These are phyloP conservation scores for Petrea volubilis DNA, from an alignment of 257 asterid species.

Conservation along the genomic window DNA sequence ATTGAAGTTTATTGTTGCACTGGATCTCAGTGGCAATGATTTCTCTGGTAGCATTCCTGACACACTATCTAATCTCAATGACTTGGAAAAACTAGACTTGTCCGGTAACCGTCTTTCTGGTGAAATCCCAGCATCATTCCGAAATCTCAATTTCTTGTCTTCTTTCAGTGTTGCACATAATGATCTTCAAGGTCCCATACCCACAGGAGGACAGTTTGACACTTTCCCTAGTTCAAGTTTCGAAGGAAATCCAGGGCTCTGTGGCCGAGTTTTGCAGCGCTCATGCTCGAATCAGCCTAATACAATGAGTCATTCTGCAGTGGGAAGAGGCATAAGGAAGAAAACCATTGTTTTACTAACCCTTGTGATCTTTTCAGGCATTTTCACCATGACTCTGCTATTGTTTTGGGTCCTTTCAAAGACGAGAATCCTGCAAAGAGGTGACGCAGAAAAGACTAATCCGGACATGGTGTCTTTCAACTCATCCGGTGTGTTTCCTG, in stretches of 20 bases:
- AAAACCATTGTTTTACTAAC: constrained; percentile 66
- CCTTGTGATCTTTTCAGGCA: constrained; percentile 66
- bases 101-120: constrained; percentile 75
- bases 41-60: constrained; percentile 79
- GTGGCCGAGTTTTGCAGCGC: constrained; percentile 62
- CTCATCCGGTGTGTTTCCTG: constrained; percentile 72
- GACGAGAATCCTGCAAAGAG: constrained; percentile 59
- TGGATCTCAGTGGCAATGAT: constrained; percentile 70
- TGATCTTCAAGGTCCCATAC: constrained; percentile 79
- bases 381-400: constrained; percentile 58
- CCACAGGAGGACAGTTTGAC: constrained; percentile 88
- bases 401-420: constrained; percentile 66
- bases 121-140: constrained; percentile 72
- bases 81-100: constrained; percentile 77
- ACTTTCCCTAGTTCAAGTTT: constrained; percentile 76
- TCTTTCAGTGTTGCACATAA: constrained; percentile 82
- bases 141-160: constrained; percentile 77
- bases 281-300: constrained; percentile 42
- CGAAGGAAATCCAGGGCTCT: constrained; percentile 68
- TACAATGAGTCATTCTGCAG: constrained; percentile 21
- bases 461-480: constrained; percentile 56
- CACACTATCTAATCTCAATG: constrained; percentile 71
- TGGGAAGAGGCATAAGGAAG: constrained; percentile 48
- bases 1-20: constrained; percentile 59
- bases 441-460: constrained; percentile 58